These are phyloP conservation scores for Zea luxurians DNA, from an alignment of 176 grass and related monocot species.

Conservation along the genomic window DNA sequence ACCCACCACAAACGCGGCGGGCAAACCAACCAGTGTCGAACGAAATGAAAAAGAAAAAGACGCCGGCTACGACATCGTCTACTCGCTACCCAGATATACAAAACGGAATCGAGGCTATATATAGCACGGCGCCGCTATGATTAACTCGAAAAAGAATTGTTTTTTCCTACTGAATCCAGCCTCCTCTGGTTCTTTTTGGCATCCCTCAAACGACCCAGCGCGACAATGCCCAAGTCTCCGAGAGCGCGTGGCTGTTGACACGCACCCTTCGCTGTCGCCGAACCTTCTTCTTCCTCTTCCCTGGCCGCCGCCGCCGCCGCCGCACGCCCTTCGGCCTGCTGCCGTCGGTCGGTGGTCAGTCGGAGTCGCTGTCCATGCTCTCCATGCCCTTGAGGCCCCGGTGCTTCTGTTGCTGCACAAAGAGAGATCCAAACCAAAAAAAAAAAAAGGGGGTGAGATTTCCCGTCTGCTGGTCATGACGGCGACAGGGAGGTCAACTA, in stretches of 20 bases:
- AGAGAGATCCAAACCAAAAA: background rate
- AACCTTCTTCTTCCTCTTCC: background rate
- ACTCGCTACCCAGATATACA: no score
- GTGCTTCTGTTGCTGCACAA: constrained; percentile 43
- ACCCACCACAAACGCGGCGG: no score
- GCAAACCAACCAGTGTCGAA: background rate
- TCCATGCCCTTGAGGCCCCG: constrained; percentile 74
- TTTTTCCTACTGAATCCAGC: background rate
- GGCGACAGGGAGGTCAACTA: background rate
- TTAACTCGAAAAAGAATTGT: background rate
- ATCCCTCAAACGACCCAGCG: background rate
- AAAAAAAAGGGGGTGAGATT: constrained; percentile 5
- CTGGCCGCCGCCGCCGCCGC: background rate
- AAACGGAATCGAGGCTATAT: no score
- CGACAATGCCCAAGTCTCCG: no score
- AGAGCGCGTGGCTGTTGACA: background rate
- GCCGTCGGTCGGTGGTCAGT: constrained; percentile 24
- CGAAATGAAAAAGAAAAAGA: background rate
- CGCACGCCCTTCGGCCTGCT: background rate
- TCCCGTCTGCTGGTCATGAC: background rate
- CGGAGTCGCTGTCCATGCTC: constrained; percentile 65
- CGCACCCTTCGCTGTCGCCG: background rate
- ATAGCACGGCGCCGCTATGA: no score
- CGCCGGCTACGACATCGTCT: background rate
- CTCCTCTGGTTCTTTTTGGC: background rate